Conservation (phyloP, 331 rosid genomes). For the Phaseolus coccineus region DNA sequence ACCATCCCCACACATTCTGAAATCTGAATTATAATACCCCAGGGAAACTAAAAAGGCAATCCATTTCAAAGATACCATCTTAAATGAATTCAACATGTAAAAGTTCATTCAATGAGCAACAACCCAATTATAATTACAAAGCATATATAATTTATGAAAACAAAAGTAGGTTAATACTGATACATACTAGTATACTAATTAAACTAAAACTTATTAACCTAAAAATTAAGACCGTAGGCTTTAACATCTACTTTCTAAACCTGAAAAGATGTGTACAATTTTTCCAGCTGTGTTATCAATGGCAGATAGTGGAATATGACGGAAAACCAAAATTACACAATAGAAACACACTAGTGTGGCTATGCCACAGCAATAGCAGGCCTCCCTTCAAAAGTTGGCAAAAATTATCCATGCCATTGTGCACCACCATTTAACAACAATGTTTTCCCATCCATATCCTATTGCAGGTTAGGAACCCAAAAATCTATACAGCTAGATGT, state of each 20-base stretch:
- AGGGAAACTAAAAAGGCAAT: not conserved
- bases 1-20: slow-evolving; percentile 7
- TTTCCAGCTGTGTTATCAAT: not conserved
- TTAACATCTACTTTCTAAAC: slow-evolving; percentile 3
- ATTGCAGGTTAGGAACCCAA: not conserved
- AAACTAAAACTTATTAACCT: not conserved
- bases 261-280: not conserved
- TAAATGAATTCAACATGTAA: slow-evolving; percentile 13
- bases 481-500: not conserved
- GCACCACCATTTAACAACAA: too few relatives aligned
- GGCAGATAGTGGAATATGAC: too few relatives aligned
- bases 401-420: too few relatives aligned
- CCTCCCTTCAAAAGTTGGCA: too few relatives aligned
- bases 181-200: slow-evolving; percentile 2
- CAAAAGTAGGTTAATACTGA: not conserved
- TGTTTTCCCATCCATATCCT: not conserved
- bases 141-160: slow-evolving; percentile 1
- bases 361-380: too few relatives aligned
- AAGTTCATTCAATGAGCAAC: not conserved
- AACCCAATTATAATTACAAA: not conserved
- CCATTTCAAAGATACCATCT: not conserved
- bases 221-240: slow-evolving; percentile 4
- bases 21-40: slow-evolving; percentile 7
- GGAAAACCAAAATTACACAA: too few relatives aligned
- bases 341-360: too few relatives aligned